A percentile compares a stretch with the other conserved stretches of the same genome.
Evolutionary conservation across 768 basidiomycete genomes (phyloP).

Genomic region (Rhodosporidiobolus odoratus): DNA sequence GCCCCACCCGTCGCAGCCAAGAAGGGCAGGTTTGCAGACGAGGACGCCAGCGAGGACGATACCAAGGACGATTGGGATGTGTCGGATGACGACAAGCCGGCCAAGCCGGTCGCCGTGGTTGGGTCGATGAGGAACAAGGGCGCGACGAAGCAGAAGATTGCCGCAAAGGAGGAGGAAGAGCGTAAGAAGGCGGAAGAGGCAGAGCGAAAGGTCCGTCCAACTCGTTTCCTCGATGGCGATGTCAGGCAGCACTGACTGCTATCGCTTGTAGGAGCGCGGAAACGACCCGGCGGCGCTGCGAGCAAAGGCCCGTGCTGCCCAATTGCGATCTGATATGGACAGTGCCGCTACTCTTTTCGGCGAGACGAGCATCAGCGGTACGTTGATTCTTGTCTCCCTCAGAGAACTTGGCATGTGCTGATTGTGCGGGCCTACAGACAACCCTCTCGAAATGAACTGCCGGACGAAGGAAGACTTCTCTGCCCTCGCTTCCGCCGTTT

Average conservation of each 20-base stretch:
- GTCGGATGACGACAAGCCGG: slow-evolving; percentile 60
- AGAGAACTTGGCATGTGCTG: slow-evolving; percentile 46
- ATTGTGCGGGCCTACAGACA: slow-evolving; percentile 52
- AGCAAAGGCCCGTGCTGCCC: slow-evolving; percentile 59
- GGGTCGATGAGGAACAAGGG: slow-evolving; percentile 74
- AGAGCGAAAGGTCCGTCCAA: slow-evolving; percentile 43
- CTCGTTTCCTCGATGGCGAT: not conserved
- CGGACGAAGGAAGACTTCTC: slow-evolving; percentile 85
- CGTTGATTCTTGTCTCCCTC: not conserved
- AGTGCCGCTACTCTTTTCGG: slow-evolving; percentile 80
- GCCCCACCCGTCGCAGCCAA: slow-evolving; percentile 37
- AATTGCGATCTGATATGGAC: slow-evolving; percentile 78
- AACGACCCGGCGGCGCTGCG: slow-evolving; percentile 75
- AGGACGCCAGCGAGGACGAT: slow-evolving; percentile 73
- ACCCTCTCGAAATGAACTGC: slow-evolving; percentile 69
- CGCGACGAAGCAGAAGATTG: slow-evolving; percentile 80
- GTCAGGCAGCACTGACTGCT: slow-evolving; percentile 49
- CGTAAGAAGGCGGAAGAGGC: slow-evolving; percentile 53
- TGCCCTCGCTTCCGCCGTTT: slow-evolving; percentile 64
- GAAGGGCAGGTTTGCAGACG: slow-evolving; percentile 77
- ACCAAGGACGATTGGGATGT: slow-evolving; percentile 93
- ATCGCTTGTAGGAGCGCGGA: slow-evolving; percentile 49
- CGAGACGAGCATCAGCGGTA: slow-evolving; percentile 36
- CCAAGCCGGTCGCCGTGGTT: slow-evolving; percentile 50
- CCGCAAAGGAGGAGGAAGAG: slow-evolving; percentile 79